Evolutionary conservation across 768 basidiomycete genomes (phyloP), one percentile per base, ranked within the genome.

Genomic region (Hypholoma fasciculare): DNA sequence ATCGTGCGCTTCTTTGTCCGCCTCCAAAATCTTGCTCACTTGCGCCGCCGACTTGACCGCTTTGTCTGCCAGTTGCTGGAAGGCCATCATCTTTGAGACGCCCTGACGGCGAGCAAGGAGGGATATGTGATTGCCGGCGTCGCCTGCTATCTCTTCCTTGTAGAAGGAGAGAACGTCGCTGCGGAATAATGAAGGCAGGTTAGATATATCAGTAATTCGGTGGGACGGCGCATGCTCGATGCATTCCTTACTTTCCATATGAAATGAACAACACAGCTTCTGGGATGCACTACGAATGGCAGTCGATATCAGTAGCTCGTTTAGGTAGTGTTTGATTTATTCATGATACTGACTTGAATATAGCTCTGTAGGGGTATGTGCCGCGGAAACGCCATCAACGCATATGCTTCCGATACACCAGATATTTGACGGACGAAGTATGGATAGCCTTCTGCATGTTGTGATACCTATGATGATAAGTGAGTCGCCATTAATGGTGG

Each of bases 81-180:
- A 64, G 7, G 61, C 62, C 6, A 71, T 69, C 48, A 69, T 42
- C 54, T 76, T 77, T 5, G 69, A 60, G 6, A 54, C 49, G 2
- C 62, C 57, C 2, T 61, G 55, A 27, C 59, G 64, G 9, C 60
- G 59, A 0, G 76, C 76, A 0, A 71, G 54, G 16, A 66, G 57
- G 0, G 78, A 76, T 26, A 78, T 62, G 23, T 65, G 71, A 56
- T 77, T 78, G 39, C 69, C 67, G 4, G 59, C 55, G 52, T 78
- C 78, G 3, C 69, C 71, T 0, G 53, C 66, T 1, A 66, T 52
- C 52, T 78, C 77, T 67, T 79, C 78, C 57, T 79, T 71, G 51
- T 78, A 74, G 55, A 78, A 78, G 0, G 72, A 78, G 2, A 77
- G 60, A 27, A 78, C 62, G 37, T 79, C 77, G 56, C 77, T 78